Conservation (phyloP, 306 rosid genomes). For the Dalbergia cochinchinensis region DNA sequence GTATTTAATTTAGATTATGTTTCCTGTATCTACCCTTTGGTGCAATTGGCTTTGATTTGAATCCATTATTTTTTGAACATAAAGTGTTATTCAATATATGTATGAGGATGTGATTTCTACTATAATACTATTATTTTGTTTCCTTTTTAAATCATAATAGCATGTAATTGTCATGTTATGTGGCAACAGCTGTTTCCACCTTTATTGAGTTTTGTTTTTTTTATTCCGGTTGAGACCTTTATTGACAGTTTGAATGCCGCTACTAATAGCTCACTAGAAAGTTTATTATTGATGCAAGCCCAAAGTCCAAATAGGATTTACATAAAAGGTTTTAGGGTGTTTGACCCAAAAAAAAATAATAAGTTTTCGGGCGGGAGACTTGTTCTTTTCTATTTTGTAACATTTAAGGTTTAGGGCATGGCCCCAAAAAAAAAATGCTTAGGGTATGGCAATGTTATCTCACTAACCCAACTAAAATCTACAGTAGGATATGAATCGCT, state of each 20-base stretch:
- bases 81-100: slow-evolving; percentile 63
- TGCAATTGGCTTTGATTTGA: slow-evolving; percentile 61
- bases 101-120: slow-evolving; percentile 44
- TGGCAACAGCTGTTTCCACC: slow-evolving; percentile 37
- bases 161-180: slow-evolving; percentile 37
- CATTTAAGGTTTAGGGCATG: too few relatives aligned
- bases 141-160: slow-evolving; percentile 12
- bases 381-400: background rate
- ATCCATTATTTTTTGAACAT: slow-evolving; percentile 73
- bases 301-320: background rate
- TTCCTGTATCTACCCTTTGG: slow-evolving; percentile 55
- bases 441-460: background rate
- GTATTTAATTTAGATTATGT: slow-evolving; percentile 55
- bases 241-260: slow-evolving; percentile 15
- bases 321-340: too few relatives aligned
- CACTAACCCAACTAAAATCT: too few relatives aligned
- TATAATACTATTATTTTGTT: slow-evolving; percentile 21
- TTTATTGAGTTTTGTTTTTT: background rate
- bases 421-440: background rate
- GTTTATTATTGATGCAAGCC: background rate
- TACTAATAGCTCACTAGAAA: slow-evolving; percentile 6
- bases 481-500: too few relatives aligned
- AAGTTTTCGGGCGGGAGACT: too few relatives aligned
- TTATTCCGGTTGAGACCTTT: background rate
- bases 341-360: too few relatives aligned